phyloP scores from a whole-genome alignment of 495 filamentous ascomycete species.

The Penicillium waksmanii region DNA sequence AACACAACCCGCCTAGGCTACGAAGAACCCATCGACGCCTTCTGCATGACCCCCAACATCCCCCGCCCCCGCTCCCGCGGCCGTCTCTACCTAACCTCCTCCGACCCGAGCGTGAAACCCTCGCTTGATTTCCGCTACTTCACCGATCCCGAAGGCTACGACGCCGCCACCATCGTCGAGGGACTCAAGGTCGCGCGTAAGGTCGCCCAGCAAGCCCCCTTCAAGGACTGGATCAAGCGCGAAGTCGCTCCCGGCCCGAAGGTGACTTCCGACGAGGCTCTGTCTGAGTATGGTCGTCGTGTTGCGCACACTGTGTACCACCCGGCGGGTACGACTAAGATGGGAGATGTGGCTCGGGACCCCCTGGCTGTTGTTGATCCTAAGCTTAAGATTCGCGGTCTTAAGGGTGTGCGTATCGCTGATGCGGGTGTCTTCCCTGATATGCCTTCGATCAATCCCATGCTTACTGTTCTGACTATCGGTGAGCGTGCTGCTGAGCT shows the following conservation, averaged over 20 bases:
- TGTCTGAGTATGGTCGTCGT: constrained; percentile 72
- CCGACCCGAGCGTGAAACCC: constrained; percentile 74
- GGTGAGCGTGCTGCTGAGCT: constrained; percentile 68
- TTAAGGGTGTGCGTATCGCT: constrained; percentile 64
- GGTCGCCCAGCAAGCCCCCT: constrained; percentile 70
- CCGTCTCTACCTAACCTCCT: constrained; percentile 69
- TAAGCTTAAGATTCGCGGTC: constrained; percentile 56
- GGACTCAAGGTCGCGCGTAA: constrained; percentile 72
- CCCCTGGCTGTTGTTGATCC: constrained; percentile 67
- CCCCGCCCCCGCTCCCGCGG: constrained; percentile 78
- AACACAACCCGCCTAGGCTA: constrained; percentile 77
- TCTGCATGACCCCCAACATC: constrained; percentile 93
- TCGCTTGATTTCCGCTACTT: constrained; percentile 88
- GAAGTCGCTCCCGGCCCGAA: constrained; percentile 77
- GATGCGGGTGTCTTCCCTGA: constrained; percentile 72
- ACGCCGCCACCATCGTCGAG: constrained; percentile 79
- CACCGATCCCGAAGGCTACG: constrained; percentile 82
- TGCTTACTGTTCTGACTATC: constrained; percentile 67
- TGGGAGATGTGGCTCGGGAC: constrained; percentile 70
- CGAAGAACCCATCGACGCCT: constrained; percentile 71
- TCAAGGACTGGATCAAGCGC: constrained; percentile 77
- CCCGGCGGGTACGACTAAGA: constrained; percentile 84
- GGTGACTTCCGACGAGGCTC: constrained; percentile 68
- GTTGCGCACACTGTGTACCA: constrained; percentile 87
- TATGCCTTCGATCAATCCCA: constrained; percentile 69